Base-by-base conservation (phyloP, 1,139 yeast genomes). In the Candida sojae region DNA sequence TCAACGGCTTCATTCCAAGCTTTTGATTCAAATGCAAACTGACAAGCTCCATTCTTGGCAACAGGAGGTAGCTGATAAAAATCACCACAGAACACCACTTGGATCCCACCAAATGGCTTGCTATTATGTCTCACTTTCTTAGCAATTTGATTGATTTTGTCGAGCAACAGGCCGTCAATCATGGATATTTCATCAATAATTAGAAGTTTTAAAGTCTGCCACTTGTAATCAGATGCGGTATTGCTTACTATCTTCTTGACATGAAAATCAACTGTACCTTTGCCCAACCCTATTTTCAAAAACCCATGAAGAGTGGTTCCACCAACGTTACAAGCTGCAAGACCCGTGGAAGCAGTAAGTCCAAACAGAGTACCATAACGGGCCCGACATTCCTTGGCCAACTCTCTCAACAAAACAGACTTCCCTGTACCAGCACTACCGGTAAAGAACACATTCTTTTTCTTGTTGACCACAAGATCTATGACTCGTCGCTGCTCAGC, bases 401-500 rank as follows among this genome's bases (percentile, higher is more conserved):
- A 68, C 38, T 80, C 79, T 43, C 79, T 71, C 45, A 91, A 68
- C 9, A 91, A 79, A 17, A 84, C 85, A 3, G 97, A 90, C 63
- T 87, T 87, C 67, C 95, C 95, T 1, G 95, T 87, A 67, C 95
- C 95, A 0, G 95, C 95, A 57, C 88, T 80, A 47, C 95, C 95
- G 0, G 93, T 86, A 61, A 83, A 87, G 57, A 87, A 87, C 0
- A 86, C 75, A 55, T 77, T 86, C 44, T 67, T 60, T 35, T 73
- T 81, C 36, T 73, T 81, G 30, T 79, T 70, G 30, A 83, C 73
- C 5, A 90, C 93, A 42, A 86, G 67, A n/a, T 80, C 75, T 10
- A 89, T 71, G 7, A 93, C 90, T 30, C 73, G 66, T 44, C 72
- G 67, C 65, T 93, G 99, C 61, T 93, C 98, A 23, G 77, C 9